These are phyloP conservation scores for Przewalskia tangutica DNA, from an alignment of 257 asterid genomes.

Conservation along the genomic window DNA sequence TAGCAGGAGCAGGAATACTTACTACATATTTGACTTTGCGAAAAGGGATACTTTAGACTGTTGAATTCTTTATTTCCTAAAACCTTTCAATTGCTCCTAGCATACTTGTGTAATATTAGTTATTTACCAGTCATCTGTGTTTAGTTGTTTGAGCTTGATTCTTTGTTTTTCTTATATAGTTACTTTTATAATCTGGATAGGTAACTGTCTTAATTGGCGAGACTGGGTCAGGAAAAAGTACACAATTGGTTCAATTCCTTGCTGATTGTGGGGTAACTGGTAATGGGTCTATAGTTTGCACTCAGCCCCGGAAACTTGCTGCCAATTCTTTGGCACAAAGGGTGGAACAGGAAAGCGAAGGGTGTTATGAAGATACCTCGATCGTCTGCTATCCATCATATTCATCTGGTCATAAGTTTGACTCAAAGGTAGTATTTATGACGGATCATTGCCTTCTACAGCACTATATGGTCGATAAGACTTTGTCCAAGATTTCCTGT, in stretches of 20 bases:
- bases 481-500: conserved; percentile 55
- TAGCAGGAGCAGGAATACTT: neutral
- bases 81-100: neutral
- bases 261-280: conserved; percentile 60
- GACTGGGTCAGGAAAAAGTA: conserved; percentile 99
- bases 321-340: conserved; percentile 71
- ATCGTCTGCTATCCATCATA: conserved; percentile 44
- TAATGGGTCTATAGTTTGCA: conserved; percentile 53
- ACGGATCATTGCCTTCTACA: conserved; percentile 86
- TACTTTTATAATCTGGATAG: conserved; percentile 14
- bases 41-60: neutral
- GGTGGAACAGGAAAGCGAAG: conserved; percentile 71
- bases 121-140: neutral
- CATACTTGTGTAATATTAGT: neutral
- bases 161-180: neutral
- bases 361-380: conserved; percentile 44
- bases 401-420: conserved; percentile 45
- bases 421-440: conserved; percentile 51
- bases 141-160: neutral
- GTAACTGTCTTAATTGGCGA: conserved; percentile 69
- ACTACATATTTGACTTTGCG: neutral
- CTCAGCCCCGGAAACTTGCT: conserved; percentile 94
- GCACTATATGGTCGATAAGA: conserved; percentile 64
- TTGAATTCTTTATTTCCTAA: neutral
- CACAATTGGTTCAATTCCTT: conserved; percentile 86